phyloP scores from a whole-genome alignment of 2,329 filamentous ascomycete species.

The Aureobasidium musti region DNA sequence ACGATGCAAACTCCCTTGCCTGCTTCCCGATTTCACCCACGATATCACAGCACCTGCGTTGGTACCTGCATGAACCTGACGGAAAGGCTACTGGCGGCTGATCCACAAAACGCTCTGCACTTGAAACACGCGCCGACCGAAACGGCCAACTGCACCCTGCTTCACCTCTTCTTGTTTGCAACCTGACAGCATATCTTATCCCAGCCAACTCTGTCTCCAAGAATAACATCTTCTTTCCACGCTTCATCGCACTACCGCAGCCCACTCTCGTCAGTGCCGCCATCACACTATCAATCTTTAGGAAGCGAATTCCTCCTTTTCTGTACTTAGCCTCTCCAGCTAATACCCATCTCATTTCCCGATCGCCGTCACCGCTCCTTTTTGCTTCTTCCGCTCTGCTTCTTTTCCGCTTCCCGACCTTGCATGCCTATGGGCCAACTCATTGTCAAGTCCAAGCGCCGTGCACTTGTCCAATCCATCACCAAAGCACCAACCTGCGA shows the following conservation, averaged over 20 bases:
- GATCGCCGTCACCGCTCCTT: slow-evolving; percentile 22
- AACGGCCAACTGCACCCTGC: slow-evolving; percentile 18
- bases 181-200: neutral
- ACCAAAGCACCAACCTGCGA: neutral
- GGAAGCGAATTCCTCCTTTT: neutral
- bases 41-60: slow-evolving; percentile 11
- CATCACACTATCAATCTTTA: neutral
- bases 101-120: slow-evolving; percentile 20
- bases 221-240: slow-evolving; percentile 21
- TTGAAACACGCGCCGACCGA: slow-evolving; percentile 27
- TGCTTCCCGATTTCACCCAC: neutral
- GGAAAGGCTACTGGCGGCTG: slow-evolving; percentile 16
- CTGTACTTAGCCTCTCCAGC: slow-evolving; percentile 3
- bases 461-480: neutral
- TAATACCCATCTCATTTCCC: slow-evolving; percentile 20
- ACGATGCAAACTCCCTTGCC: neutral
- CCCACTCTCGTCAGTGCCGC: slow-evolving; percentile 11
- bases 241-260: slow-evolving; percentile 2
- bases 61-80: slow-evolving; percentile 26
- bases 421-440: neutral
- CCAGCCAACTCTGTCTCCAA: neutral
- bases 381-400: slow-evolving; percentile 25
- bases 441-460: slow-evolving; percentile 9
- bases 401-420: slow-evolving; percentile 17
- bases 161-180: slow-evolving; percentile 14